Evolutionary conservation across 140 eudicot species (phyloP).

Genomic region (Oenanthe javanica): DNA sequence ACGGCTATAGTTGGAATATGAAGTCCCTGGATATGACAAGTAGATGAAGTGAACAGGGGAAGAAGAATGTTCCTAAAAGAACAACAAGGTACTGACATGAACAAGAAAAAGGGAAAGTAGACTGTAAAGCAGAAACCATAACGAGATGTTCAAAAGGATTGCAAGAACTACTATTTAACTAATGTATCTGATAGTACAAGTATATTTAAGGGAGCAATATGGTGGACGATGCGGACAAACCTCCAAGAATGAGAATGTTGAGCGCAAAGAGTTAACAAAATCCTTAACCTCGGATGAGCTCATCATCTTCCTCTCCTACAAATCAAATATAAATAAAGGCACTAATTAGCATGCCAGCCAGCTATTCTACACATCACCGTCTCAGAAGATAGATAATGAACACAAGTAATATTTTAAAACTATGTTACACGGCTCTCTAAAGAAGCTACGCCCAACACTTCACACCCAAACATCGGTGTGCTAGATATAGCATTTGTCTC

Average conservation of each 20-base stretch:
- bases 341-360: constrained; percentile 11
- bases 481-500: neutral
- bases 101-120: neutral
- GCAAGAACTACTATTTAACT: neutral
- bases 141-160: neutral
- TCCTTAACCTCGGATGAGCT: constrained; percentile 59
- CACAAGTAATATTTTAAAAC: constrained; percentile 4
- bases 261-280: constrained; percentile 66
- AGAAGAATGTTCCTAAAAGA: neutral
- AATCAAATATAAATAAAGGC: constrained; percentile 18
- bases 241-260: constrained; percentile 78
- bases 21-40: constrained; percentile 46
- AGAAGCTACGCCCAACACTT: neutral
- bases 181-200: neutral
- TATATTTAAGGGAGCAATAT: neutral
- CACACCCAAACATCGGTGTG: neutral
- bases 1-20: constrained; percentile 90
- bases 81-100: neutral
- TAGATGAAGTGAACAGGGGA: constrained; percentile 4
- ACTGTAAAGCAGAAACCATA: neutral
- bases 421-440: neutral
- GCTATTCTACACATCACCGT: constrained; percentile 10
- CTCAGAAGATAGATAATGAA: constrained; percentile 6
- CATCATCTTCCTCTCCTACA: constrained; percentile 83
- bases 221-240: constrained; percentile 25